Evolutionary conservation across 768 basidiomycete species (phyloP).

Genomic region (Collybiopsis confluens): DNA sequence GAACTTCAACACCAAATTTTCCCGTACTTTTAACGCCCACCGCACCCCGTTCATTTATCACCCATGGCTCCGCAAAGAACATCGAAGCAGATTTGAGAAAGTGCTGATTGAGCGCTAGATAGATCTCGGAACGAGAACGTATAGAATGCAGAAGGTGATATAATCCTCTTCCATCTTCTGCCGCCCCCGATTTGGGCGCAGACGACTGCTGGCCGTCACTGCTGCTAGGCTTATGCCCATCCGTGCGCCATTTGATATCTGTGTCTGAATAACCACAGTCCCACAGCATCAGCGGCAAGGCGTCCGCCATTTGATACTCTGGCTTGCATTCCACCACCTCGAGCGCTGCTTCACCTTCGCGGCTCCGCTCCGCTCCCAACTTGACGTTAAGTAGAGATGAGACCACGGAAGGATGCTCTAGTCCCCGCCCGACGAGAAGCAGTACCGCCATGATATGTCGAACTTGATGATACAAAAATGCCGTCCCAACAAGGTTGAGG

Average conservation of each 20-base stretch:
- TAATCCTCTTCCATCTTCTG: conserved; percentile 24
- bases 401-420: conserved; percentile 72
- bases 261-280: conserved; percentile 71
- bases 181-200: too few relatives aligned
- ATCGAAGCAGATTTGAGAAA: conserved; percentile 55
- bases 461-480: conserved; percentile 95
- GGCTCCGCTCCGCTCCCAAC: conserved; percentile 33
- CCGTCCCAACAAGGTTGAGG: conserved; percentile 80
- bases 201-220: conserved; percentile 14
- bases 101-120: conserved; percentile 58
- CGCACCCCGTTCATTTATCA: conserved; percentile 24
- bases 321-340: conserved; percentile 71
- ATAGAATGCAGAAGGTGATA: conserved; percentile 51
- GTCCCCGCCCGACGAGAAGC: conserved; percentile 79
- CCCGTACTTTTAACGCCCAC: conserved; percentile 12
- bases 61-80: conserved; percentile 33
- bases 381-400: conserved; percentile 70
- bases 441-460: conserved; percentile 91
- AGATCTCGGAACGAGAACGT: conserved; percentile 58
- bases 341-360: conserved; percentile 29
- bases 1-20: conserved; percentile 36
- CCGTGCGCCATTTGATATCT: conserved; percentile 71
- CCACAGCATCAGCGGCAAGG: conserved; percentile 88
- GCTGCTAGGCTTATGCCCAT: conserved; percentile 31
- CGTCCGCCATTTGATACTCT: conserved; percentile 91